Evolutionary conservation across 2,329 filamentous ascomycete genomes (phyloP), one percentile per base, ranked within the genome.

Genomic region (Capronia americana): DNA sequence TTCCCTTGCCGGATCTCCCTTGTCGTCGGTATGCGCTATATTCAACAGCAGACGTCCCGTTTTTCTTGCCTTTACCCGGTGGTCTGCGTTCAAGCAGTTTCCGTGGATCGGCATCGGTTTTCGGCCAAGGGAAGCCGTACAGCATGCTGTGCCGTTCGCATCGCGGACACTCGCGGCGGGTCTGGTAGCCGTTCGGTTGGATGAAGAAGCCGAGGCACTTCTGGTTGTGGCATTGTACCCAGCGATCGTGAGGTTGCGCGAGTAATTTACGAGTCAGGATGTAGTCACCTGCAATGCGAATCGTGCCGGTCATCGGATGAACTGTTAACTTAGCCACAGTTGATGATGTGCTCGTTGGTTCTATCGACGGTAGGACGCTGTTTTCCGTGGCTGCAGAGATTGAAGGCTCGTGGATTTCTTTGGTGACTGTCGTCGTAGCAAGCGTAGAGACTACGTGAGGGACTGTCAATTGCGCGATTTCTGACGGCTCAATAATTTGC

Each of bases 141-240:
- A 99, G 81, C 80, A 96, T 98, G 17, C 92, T 96, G 75, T 99
- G 95, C 0, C 95, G 87, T 80, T 99, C 95, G 77, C 95, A 99
- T 6, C 95, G 88, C 3, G 92, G 93, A 76, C 95, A 99, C 17
- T 92, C 90, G 57, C 90, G 88, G 60, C 90, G 88, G 0, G 93
- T 97, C 70, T 89, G 90, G 77, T 96, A 97, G 0, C 92, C 92
- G 70, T 98, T 91, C 48, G 88, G 85, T 77, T 98, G 94, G 5
- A 98, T 90, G 75, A 98, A 99, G 66, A 89, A 87, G 0, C 85
- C 85, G 57, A 87, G 86, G 79, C 95, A 99, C 53, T 61, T 66
- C 7, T 65, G 51, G 28, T 91, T 92, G 59, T 88, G 91, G 79
- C 95, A 99, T 69, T 92, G 87, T 53, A 96, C 91, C 94, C 93